phyloP scores from a whole-genome alignment of 306 rosid species.

The Macrotyloma uniflorum region DNA sequence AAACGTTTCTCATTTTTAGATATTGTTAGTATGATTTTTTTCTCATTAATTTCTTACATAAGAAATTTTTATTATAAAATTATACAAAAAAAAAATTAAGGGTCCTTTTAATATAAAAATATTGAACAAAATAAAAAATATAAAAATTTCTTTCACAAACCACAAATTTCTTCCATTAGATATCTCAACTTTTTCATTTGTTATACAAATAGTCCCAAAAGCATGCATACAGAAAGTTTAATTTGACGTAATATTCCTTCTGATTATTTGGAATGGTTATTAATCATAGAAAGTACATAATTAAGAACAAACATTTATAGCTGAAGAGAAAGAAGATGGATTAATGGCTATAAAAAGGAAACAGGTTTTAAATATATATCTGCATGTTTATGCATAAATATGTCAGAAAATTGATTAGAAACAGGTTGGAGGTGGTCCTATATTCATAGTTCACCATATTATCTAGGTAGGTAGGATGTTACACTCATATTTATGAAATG shows the following conservation, averaged over 20 bases:
- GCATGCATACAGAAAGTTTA: not conserved
- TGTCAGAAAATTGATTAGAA: not conserved
- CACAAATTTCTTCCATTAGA: too few relatives aligned
- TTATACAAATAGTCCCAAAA: not conserved
- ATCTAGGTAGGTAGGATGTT: conserved; percentile 39
- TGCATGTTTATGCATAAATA: conserved; percentile 20
- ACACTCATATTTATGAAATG: conserved; percentile 32
- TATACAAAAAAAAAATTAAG: too few relatives aligned
- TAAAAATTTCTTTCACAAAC: too few relatives aligned
- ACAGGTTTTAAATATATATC: not conserved
- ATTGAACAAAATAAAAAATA: too few relatives aligned
- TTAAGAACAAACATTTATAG: conserved; percentile 5
- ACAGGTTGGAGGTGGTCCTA: conserved; percentile 34
- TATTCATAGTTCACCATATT: not conserved
- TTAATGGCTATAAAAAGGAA: not conserved
- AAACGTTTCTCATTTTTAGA: too few relatives aligned
- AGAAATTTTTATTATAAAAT: too few relatives aligned
- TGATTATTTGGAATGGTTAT: not conserved
- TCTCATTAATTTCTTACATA: too few relatives aligned
- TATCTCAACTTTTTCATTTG: not conserved
- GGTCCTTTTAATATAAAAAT: too few relatives aligned
- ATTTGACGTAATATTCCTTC: conserved; percentile 20
- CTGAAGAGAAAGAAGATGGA: conserved; percentile 9
- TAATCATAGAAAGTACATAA: conserved; percentile 28
- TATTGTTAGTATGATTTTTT: too few relatives aligned